Percentiles rank a stretch among this genome's conserved stretches.
phyloP scores from a whole-genome alignment of 2,329 filamentous ascomycete species.

The Macrophomina pseudophaseolina region DNA sequence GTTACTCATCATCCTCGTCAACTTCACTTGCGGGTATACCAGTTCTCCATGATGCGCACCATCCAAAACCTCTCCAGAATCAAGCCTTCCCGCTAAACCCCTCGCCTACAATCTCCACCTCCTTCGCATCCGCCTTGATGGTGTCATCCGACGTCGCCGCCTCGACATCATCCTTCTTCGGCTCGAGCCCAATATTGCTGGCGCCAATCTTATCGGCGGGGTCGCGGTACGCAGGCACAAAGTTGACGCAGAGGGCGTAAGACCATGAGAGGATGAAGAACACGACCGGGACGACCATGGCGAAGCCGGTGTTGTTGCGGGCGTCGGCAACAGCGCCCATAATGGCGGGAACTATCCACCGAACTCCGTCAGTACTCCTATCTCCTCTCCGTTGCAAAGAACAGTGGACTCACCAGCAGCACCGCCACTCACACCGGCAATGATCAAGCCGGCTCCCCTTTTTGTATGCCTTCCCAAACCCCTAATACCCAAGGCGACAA shows the following conservation, averaged over 20 bases:
- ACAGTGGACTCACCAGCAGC: slow-evolving; percentile 49
- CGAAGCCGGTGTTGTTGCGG: slow-evolving; percentile 63
- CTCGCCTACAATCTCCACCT: slow-evolving; percentile 39
- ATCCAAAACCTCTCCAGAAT: neutral
- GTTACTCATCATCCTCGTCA: no score
- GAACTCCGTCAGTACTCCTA: neutral
- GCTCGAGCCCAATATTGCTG: slow-evolving; percentile 51
- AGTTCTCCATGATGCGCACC: neutral
- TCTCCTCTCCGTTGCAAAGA: neutral
- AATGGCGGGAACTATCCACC: slow-evolving; percentile 65
- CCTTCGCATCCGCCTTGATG: slow-evolving; percentile 38
- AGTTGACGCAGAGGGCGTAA: slow-evolving; percentile 62
- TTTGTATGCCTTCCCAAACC: slow-evolving; percentile 79
- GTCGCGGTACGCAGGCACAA: slow-evolving; percentile 66
- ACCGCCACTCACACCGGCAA: slow-evolving; percentile 74
- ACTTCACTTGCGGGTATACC: neutral
- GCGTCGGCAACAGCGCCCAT: slow-evolving; percentile 70
- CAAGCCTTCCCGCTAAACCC: slow-evolving; percentile 40
- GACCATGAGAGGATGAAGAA: slow-evolving; percentile 55
- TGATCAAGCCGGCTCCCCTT: slow-evolving; percentile 74
- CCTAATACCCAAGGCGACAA: slow-evolving; percentile 78
- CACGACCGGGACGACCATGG: slow-evolving; percentile 69
- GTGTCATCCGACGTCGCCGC: slow-evolving; percentile 32
- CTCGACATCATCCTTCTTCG: slow-evolving; percentile 38
- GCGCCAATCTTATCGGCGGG: slow-evolving; percentile 63